phyloP scores from a whole-genome alignment of 2,329 filamentous ascomycete species.

The Cladophialophora immunda region DNA sequence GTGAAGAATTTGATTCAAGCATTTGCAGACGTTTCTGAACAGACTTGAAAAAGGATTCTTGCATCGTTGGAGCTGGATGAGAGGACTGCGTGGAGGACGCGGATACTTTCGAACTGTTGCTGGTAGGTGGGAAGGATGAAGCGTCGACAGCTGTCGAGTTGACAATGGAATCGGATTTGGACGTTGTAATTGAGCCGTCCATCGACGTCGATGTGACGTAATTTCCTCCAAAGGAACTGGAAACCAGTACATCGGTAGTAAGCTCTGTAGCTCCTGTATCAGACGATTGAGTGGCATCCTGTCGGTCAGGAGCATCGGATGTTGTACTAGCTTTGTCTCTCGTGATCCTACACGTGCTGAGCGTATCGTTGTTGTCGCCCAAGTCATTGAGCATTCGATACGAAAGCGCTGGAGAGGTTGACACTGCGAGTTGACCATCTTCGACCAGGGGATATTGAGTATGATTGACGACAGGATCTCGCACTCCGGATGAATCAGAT shows the following conservation, averaged over 20 bases:
- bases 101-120: constrained; percentile 39
- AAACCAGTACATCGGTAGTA: neutral
- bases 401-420: neutral
- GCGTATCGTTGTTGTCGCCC: neutral
- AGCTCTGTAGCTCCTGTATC: constrained; percentile 2
- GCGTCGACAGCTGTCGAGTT: constrained; percentile 16
- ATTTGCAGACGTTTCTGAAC: constrained; percentile 91
- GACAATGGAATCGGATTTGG: constrained; percentile 23
- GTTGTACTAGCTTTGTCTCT: neutral
- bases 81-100: constrained; percentile 58
- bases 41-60: constrained; percentile 98
- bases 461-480: neutral
- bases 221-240: neutral
- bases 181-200: constrained; percentile 2
- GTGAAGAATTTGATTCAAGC: constrained; percentile 89
- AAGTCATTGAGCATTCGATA: neutral
- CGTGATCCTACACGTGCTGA: neutral
- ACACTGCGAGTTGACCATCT: neutral
- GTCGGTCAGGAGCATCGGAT: neutral
- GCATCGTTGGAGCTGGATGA: constrained; percentile 78
- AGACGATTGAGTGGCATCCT: neutral
- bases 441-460: neutral
- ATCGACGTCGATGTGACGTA: neutral
- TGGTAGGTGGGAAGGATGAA: constrained; percentile 12
- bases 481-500: neutral